Conservation (phyloP, 352 stramenopile species). For the Poterioochromonas sp. region DNA sequence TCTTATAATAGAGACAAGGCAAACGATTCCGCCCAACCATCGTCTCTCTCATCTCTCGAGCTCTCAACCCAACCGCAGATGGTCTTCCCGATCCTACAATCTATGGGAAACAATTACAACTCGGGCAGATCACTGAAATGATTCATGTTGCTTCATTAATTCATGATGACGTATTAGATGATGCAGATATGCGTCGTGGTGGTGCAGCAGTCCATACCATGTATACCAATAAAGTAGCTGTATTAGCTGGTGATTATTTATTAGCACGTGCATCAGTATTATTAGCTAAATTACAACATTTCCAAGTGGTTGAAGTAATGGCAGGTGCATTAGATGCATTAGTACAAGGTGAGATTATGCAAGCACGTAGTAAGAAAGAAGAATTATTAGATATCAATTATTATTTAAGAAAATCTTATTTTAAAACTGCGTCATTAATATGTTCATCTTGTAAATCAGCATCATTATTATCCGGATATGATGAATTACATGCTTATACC, state of each 20-base stretch:
- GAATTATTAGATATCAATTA: slow-evolving; percentile 71
- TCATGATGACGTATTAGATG: slow-evolving; percentile 98
- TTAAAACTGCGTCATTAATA: slow-evolving; percentile 99
- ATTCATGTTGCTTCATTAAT: slow-evolving; percentile 98
- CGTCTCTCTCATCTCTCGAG: slow-evolving; percentile 83
- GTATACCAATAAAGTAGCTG: slow-evolving; percentile 97
- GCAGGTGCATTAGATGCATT: slow-evolving; percentile 93
- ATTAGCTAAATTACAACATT: slow-evolving; percentile 70
- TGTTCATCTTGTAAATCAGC: slow-evolving; percentile 88
- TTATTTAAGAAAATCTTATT: slow-evolving; percentile 98
- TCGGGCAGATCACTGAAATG: slow-evolving; percentile 91
- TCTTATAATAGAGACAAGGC: slow-evolving; percentile 55
- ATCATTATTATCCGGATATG: slow-evolving; percentile 85
- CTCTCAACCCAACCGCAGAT: slow-evolving; percentile 60
- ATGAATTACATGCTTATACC: slow-evolving; percentile 52
- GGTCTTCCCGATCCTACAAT: slow-evolving; percentile 3
- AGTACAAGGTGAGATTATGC: slow-evolving; percentile 98
- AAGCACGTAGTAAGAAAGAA: slow-evolving; percentile 72
- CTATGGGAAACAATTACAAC: slow-evolving; percentile 42
- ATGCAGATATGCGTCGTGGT: slow-evolving; percentile 91
- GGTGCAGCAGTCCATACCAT: slow-evolving; percentile 94
- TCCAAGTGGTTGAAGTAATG: slow-evolving; percentile 95
- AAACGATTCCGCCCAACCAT: slow-evolving; percentile 97
- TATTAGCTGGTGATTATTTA: slow-evolving; percentile 94
- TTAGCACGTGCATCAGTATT: slow-evolving; percentile 89